Base-by-base conservation (phyloP, 495 filamentous ascomycete genomes). In the Trichoderma orchidacearum region DNA sequence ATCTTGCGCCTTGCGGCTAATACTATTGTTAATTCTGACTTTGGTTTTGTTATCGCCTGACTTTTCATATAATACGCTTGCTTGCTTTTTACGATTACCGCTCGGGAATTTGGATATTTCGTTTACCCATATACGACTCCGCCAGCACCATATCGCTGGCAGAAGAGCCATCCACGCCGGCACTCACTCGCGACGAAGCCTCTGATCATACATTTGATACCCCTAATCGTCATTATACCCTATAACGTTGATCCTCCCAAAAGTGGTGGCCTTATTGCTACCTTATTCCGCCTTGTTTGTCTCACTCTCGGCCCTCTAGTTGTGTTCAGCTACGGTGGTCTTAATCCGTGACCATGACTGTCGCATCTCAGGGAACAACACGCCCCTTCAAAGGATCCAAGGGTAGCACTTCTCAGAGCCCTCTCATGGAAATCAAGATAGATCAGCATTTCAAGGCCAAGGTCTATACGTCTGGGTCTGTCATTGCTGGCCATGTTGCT, bases 381-480 rank as follows among this genome's bases (percentile, higher is more conserved):
- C 38, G 38, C 38, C 38, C 38, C 27, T 48, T 48, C 38, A 48
- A 48, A 48, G 38, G 38, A 23, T 48, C 38, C 18, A 48, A 48
- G 18, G 27, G 18, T 12, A 25, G 38, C 38, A 11, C 38, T 48
- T 8, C n/a, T 8, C 38, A 54, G 30, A 71, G 67, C 51, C 60
- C 71, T 18, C 64, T 61, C 61, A 72, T 76, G 58, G 57, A 59
- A 9, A 68, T 81, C 61, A 61, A 68, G 53, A 63, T 81, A 45
- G 65, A 73, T 55, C 70, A 75, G 62, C 69, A 76, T 57, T 73
- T 70, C 61, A 61, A 41, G 28, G 69, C 70, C 56, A 78, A 75
- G 58, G 63, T 76, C 30, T 81, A 79, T 61, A 76, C 75, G 0
- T 75, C 76, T 0, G 66, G 63, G 13, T 76, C 76, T 12, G 65